Conservation (phyloP, 1,284 basidiomycete genomes). For the Laetiporus sulphureus region DNA sequence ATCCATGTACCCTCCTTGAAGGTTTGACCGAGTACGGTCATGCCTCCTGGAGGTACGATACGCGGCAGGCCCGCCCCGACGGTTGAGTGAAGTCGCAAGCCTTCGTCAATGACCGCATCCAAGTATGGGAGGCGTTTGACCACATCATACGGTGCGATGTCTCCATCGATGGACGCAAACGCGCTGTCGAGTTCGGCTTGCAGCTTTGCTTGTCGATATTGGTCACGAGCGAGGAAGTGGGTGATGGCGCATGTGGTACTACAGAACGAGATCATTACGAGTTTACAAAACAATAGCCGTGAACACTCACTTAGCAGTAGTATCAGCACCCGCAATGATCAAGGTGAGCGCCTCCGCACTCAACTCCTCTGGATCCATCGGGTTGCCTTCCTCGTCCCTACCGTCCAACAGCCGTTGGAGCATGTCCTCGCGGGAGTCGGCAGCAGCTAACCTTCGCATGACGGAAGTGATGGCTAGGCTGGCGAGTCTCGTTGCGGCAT, state of each 20-base stretch:
- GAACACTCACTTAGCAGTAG: conserved; percentile 4
- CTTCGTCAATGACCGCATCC: conserved; percentile 21
- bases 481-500: conserved; percentile 15
- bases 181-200: conserved; percentile 17
- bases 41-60: conserved; percentile 16
- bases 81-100: conserved; percentile 18
- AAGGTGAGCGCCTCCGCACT: conserved; percentile 28
- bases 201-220: conserved; percentile 15
- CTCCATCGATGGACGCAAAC: conserved; percentile 14
- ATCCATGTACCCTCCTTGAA: conserved; percentile 19
- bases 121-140: conserved; percentile 22
- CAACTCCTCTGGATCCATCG: conserved; percentile 15
- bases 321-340: conserved; percentile 31
- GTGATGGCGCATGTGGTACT: conserved; percentile 13
- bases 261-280: background rate
- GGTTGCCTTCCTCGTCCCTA: conserved; percentile 9
- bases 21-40: conserved; percentile 13
- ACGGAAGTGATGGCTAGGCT: conserved; percentile 17
- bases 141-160: conserved; percentile 9
- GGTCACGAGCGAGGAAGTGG: conserved; percentile 14
- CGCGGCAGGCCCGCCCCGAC: conserved; percentile 20
- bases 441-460: conserved; percentile 14
- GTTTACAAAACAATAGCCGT: background rate
- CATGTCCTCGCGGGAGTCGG: conserved; percentile 21
- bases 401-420: conserved; percentile 22